Conservation (phyloP, 1,284 basidiomycete genomes). For the Gymnopus androsaceus region DNA sequence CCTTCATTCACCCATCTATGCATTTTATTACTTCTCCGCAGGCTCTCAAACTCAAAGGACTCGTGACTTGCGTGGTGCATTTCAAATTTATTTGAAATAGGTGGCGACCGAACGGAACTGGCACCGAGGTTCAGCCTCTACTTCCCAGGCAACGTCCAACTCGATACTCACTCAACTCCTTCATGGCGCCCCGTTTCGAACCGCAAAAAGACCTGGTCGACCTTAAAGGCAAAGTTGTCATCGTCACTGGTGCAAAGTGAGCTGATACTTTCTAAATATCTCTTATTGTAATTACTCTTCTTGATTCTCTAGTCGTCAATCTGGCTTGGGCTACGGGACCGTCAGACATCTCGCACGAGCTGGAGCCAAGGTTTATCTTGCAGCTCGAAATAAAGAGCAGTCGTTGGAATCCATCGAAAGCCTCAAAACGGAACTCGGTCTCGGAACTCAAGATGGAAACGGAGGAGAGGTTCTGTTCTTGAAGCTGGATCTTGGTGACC, state of each 20-base stretch:
- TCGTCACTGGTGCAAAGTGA: conserved; percentile 48
- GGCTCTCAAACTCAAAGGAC: too few relatives aligned
- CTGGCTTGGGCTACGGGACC: conserved; percentile 44
- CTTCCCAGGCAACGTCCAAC: too few relatives aligned
- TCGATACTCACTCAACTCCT: too few relatives aligned
- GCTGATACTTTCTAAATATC: background rate
- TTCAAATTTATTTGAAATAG: too few relatives aligned
- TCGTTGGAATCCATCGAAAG: conserved; percentile 40
- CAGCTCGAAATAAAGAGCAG: conserved; percentile 38
- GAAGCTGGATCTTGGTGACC: conserved; percentile 47
- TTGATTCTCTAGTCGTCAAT: conserved; percentile 27
- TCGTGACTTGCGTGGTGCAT: too few relatives aligned
- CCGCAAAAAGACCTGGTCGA: conserved; percentile 27
- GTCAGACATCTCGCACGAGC: conserved; percentile 43
- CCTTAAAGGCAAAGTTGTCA: conserved; percentile 36
- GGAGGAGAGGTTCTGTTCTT: conserved; percentile 44
- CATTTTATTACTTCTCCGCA: too few relatives aligned
- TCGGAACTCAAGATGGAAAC: conserved; percentile 36
- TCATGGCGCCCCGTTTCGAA: conserved; percentile 20
- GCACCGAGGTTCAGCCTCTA: too few relatives aligned
- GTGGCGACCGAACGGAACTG: too few relatives aligned
- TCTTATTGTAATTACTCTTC: conserved; percentile 8
- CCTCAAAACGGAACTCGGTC: conserved; percentile 32
- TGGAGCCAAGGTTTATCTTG: conserved; percentile 50
- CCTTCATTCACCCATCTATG: too few relatives aligned